Percentiles rank a stretch among this genome's conserved stretches.
These are phyloP conservation scores for Auriscalpium orientale DNA, from an alignment of 768 basidiomycete genomes.

Conservation along the genomic window DNA sequence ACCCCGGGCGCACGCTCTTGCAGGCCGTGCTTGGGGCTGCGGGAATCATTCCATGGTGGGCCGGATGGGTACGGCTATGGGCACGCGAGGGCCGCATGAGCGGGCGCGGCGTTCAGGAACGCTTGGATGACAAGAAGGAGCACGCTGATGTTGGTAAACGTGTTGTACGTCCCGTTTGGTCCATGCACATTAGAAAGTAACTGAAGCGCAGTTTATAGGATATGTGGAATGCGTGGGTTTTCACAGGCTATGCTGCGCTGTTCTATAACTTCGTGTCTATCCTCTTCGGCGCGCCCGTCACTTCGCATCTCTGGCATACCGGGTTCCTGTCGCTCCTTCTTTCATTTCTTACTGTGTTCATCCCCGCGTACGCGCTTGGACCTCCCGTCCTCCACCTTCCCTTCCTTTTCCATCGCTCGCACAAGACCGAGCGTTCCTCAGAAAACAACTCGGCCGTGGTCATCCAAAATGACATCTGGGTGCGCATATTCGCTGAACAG, in stretches of 20 bases:
- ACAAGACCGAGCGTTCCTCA: background rate
- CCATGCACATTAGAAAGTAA: background rate
- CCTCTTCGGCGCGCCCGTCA: conserved; percentile 69
- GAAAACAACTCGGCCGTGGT: conserved; percentile 33
- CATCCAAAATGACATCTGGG: conserved; percentile 59
- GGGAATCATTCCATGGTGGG: conserved; percentile 66
- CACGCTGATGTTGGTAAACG: conserved; percentile 31
- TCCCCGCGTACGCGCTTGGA: conserved; percentile 66
- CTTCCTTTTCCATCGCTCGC: background rate
- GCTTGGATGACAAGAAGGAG: conserved; percentile 31
- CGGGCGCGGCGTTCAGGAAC: conserved; percentile 32
- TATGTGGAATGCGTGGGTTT: conserved; percentile 39
- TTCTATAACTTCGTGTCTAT: conserved; percentile 44
- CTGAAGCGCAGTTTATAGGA: conserved; percentile 31
- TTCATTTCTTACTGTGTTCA: conserved; percentile 30
- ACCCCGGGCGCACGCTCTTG: conserved; percentile 47
- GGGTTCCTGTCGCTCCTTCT: background rate
- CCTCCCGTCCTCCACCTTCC: conserved; percentile 33
- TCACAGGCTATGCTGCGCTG: conserved; percentile 44
- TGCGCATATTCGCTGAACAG: conserved; percentile 73
- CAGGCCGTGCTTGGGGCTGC: conserved; percentile 50
- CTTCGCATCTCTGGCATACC: conserved; percentile 34
- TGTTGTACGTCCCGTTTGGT: conserved; percentile 1
- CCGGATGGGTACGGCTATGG: conserved; percentile 56
- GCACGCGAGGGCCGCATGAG: conserved; percentile 37